Evolutionary conservation across 192 early-diverging fungal genomes (phyloP), one percentile per base, ranked within the genome.

Genomic region (Funneliformis geosporum): DNA sequence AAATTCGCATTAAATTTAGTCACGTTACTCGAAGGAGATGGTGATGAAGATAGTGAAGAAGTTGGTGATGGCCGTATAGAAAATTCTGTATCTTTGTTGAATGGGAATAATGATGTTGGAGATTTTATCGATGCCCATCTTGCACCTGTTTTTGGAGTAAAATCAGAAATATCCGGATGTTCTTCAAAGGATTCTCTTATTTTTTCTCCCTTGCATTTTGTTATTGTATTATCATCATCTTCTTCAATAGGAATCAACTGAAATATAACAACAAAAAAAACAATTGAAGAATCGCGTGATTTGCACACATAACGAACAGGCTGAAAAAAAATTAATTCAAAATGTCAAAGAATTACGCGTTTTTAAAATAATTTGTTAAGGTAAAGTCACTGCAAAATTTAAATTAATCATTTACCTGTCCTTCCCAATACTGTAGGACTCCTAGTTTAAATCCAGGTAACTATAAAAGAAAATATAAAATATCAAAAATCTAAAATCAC

Each of bases 301-400:
- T 95, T 95, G 79, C 89, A 86, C 23, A 96, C 85, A 70, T 92
- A 88, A 9, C 92, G 89, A 73, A 95, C 80, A 55, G 94, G 94
- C 86, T 95, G 88, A 43, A 84, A 80, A 73, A 86, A 81, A 78
- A 86, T 77, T 82, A 85, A 85, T 25, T 70, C 12, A n/a, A 6
- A 16, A 70, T 33, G 33, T 33, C 2, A 33, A 33, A 33, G 33
- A 33, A 33, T 33, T 33, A 33, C 33, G 33, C 33, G 33, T 33
- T 33, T n/a, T 33, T 33, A 33, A 2, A 33, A 33, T 33, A 33
- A 33, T 33, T 33, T 33, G 33, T 33, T 33, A 33, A 33, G 33
- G 33, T 33, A 2, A 33, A 2, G 2, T 33, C 33, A 33, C 47
- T 62, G 40, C 43, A 55, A 28, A 4, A 43, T 16, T 61, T 55